Evolutionary conservation across 1,284 basidiomycete genomes (phyloP), one percentile per base, ranked within the genome.

Genomic region (Neonothopanus nambi): DNA sequence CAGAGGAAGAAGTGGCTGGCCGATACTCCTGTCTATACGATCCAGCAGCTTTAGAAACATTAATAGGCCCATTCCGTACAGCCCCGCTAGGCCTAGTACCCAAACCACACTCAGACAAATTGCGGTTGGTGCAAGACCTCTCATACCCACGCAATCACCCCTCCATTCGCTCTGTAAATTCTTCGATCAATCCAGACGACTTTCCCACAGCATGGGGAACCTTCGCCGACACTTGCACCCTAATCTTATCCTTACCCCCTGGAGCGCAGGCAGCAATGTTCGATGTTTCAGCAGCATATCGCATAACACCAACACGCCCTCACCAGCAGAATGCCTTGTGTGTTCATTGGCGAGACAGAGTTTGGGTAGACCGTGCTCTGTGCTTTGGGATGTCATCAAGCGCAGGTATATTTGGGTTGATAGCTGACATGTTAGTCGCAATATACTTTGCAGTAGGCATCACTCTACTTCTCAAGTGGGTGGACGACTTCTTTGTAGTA

Each of bases 41-140:
- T n/a, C n/a, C n/a, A n/a, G n/a, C n/a, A n/a, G n/a, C n/a, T n/a
- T n/a, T n/a, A n/a, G n/a, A n/a, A n/a, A n/a, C n/a, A n/a, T n/a
- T n/a, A n/a, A n/a, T n/a, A n/a, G n/a, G n/a, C n/a, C n/a, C n/a
- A n/a, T n/a, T n/a, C n/a, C n/a, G n/a, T n/a, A n/a, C n/a, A n/a
- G n/a, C n/a, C n/a, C n/a, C n/a, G n/a, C n/a, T n/a, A n/a, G n/a
- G n/a, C n/a, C n/a, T n/a, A n/a, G 69, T 74, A n/a, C n/a, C n/a
- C n/a, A n/a, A n/a, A n/a, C n/a, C n/a, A n/a, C n/a, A n/a, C n/a
- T n/a, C n/a, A n/a, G n/a, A n/a, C n/a, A n/a, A n/a, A n/a, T n/a
- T n/a, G n/a, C n/a, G n/a, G n/a, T n/a, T n/a, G n/a, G n/a, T 75
- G 1, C 70, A 75, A 51, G 70, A 75, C 41, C 48, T 75, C 21